Evolutionary conservation across 2,329 filamentous ascomycete genomes (phyloP).

Genomic region (Verticillium albo-atrum): DNA sequence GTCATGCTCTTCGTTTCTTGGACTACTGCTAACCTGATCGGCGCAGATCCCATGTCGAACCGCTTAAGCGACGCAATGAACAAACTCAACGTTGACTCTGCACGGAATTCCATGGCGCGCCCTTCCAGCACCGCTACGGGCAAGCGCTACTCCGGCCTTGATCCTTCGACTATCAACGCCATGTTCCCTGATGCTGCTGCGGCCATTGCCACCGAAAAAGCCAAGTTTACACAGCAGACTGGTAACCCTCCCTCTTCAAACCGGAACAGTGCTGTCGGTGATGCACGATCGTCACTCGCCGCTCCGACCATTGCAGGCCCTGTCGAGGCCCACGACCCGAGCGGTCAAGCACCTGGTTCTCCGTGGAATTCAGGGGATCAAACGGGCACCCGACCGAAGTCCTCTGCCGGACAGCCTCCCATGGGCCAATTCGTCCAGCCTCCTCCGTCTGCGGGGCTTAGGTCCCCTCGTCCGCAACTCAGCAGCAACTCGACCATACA

Average conservation of each 20-base stretch:
- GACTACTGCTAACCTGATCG: not conserved
- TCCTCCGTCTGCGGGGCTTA: constrained; percentile 66
- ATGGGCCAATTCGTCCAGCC: constrained; percentile 97
- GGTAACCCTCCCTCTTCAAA: constrained; percentile 87
- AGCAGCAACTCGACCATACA: constrained; percentile 69
- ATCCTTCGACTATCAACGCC: constrained; percentile 88
- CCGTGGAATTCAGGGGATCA: constrained; percentile 64
- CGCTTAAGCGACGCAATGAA: constrained; percentile 95
- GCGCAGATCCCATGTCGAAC: constrained; percentile 89
- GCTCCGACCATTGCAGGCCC: constrained; percentile 71
- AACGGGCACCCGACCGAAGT: constrained; percentile 22
- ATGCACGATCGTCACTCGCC: constrained; percentile 69
- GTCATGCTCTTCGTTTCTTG: not conserved
- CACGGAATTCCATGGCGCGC: constrained; percentile 80
- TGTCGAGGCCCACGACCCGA: constrained; percentile 55
- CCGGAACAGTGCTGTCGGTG: constrained; percentile 81
- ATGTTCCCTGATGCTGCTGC: constrained; percentile 99
- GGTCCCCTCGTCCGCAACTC: constrained; percentile 73
- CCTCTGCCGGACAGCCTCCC: constrained; percentile 27
- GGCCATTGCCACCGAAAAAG: constrained; percentile 97
- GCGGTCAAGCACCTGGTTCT: constrained; percentile 65
- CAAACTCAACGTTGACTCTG: constrained; percentile 83
- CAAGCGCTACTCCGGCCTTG: constrained; percentile 93
- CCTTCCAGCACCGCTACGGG: constrained; percentile 71
- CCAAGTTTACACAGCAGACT: constrained; percentile 93